Percentiles rank a stretch among this genome's conserved stretches.
phyloP scores from a whole-genome alignment of 192 early-diverging fungal genomes.

The Coemansia sp. region DNA sequence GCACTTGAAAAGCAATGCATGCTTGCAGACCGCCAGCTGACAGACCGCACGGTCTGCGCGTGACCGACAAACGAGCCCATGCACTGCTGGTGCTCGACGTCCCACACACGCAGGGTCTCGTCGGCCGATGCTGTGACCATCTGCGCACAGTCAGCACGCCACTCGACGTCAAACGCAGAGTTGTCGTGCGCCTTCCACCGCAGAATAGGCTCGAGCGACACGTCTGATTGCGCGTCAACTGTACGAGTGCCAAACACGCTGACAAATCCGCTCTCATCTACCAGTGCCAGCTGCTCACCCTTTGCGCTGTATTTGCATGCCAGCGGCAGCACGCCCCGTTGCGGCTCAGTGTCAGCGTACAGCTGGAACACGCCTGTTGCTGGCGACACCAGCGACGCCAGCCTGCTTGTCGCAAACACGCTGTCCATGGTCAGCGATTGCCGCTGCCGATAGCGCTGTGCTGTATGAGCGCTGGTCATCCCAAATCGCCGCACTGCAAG shows the following conservation, averaged over 20 bases:
- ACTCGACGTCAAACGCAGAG: constrained; percentile 79
- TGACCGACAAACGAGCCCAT: constrained; percentile 65
- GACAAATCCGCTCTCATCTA: constrained; percentile 35
- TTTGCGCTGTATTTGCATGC: constrained; percentile 40
- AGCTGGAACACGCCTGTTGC: constrained; percentile 23
- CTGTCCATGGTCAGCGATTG: constrained; percentile 1
- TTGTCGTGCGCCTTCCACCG: constrained; percentile 67
- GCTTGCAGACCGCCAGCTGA: constrained; percentile 59
- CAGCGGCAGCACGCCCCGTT: constrained; percentile 22
- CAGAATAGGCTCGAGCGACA: constrained; percentile 14
- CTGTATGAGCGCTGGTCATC: constrained; percentile 7
- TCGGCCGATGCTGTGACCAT: constrained; percentile 78
- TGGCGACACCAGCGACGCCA: constrained; percentile 30
- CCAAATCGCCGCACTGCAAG: background rate
- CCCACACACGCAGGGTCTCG: constrained; percentile 68
- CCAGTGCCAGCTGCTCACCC: constrained; percentile 30
- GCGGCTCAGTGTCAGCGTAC: constrained; percentile 12
- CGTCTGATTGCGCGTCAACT: constrained; percentile 6
- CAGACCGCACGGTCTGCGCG: constrained; percentile 65
- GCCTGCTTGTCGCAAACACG: constrained; percentile 16
- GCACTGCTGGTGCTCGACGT: constrained; percentile 60
- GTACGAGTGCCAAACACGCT: constrained; percentile 32
- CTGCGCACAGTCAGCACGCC: constrained; percentile 65
- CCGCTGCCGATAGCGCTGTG: constrained; percentile 11
- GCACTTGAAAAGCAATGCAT: constrained; percentile 66